Evolutionary conservation across 1,284 basidiomycete genomes (phyloP).

Genomic region (Pseudozyma sp.): DNA sequence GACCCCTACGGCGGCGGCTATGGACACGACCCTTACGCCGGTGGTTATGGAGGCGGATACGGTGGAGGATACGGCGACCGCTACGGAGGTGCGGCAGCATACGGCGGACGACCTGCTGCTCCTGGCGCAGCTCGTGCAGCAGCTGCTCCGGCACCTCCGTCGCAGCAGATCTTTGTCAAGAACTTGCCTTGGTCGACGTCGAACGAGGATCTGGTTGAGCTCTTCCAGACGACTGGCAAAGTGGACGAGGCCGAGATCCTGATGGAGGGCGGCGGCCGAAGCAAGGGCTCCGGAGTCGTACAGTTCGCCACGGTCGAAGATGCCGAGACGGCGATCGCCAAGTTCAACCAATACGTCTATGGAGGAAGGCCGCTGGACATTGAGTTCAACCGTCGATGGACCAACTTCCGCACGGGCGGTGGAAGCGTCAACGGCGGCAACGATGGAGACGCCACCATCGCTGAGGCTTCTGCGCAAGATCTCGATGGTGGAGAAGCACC

Average conservation of each 20-base stretch:
- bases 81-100: slow-evolving; percentile 8
- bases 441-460: slow-evolving; percentile 21
- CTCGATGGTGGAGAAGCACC: slow-evolving; percentile 11
- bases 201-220: slow-evolving; percentile 96
- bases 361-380: slow-evolving; percentile 60
- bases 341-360: slow-evolving; percentile 63
- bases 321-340: slow-evolving; percentile 86
- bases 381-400: slow-evolving; percentile 60
- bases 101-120: slow-evolving; percentile 24
- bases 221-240: slow-evolving; percentile 96
- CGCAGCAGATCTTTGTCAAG: slow-evolving; percentile 95
- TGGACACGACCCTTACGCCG: slow-evolving; percentile 24
- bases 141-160: slow-evolving; percentile 76
- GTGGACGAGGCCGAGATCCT: slow-evolving; percentile 94
- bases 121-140: slow-evolving; percentile 18
- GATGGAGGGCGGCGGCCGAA: slow-evolving; percentile 85
- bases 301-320: slow-evolving; percentile 89
- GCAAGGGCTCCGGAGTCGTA: slow-evolving; percentile 93
- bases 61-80: slow-evolving; percentile 39
- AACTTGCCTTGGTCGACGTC: slow-evolving; percentile 98
- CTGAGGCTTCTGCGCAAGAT: slow-evolving; percentile 13
- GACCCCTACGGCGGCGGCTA: slow-evolving; percentile 33
- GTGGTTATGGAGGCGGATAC: slow-evolving; percentile 19
- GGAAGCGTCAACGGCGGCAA: slow-evolving; percentile 19
- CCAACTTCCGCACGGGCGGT: slow-evolving; percentile 37